A percentile compares a stretch with the other conserved stretches of the same genome.
phyloP scores from a whole-genome alignment of 768 basidiomycete genomes.

The Pseudohyphozyma bogoriensis region DNA sequence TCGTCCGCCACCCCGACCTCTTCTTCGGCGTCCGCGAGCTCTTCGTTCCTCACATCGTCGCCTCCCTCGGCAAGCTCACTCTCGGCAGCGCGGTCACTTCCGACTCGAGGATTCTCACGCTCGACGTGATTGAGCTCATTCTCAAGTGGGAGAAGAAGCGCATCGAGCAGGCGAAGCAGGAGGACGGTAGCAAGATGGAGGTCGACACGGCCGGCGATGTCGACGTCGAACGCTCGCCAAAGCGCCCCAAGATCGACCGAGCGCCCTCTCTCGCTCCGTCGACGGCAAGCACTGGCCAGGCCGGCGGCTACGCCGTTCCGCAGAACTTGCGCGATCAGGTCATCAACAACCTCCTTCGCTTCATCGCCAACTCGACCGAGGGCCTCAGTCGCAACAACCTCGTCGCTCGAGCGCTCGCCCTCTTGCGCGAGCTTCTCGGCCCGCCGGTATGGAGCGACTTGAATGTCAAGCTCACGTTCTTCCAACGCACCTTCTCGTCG shows the following conservation, averaged over 20 bases:
- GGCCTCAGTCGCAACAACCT: slow-evolving; percentile 38
- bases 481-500: slow-evolving; percentile 68
- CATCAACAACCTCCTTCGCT: slow-evolving; percentile 88
- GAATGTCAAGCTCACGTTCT: slow-evolving; percentile 80
- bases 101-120: slow-evolving; percentile 74
- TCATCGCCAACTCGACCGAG: slow-evolving; percentile 54
- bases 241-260: slow-evolving; percentile 37
- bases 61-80: slow-evolving; percentile 79
- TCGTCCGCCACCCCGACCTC: slow-evolving; percentile 77
- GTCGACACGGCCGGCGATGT: slow-evolving; percentile 36
- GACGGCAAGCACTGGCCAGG: slow-evolving; percentile 31
- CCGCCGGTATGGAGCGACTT: slow-evolving; percentile 83
- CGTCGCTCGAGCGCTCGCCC: slow-evolving; percentile 39
- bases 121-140: slow-evolving; percentile 84
- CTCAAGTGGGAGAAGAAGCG: slow-evolving; percentile 71
- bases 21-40: slow-evolving; percentile 88
- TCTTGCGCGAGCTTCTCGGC: slow-evolving; percentile 66
- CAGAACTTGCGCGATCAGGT: slow-evolving; percentile 74
- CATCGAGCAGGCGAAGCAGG: slow-evolving; percentile 30
- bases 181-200: slow-evolving; percentile 45
- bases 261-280: slow-evolving; percentile 38
- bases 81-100: slow-evolving; percentile 53
- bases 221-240: slow-evolving; percentile 24
- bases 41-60: slow-evolving; percentile 88
- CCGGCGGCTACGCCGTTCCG: slow-evolving; percentile 40